Percentiles rank a stretch among this genome's conserved stretches.
Evolutionary conservation across 208 protist species (phyloP).

Genomic region (Crithidia mellificae): DNA sequence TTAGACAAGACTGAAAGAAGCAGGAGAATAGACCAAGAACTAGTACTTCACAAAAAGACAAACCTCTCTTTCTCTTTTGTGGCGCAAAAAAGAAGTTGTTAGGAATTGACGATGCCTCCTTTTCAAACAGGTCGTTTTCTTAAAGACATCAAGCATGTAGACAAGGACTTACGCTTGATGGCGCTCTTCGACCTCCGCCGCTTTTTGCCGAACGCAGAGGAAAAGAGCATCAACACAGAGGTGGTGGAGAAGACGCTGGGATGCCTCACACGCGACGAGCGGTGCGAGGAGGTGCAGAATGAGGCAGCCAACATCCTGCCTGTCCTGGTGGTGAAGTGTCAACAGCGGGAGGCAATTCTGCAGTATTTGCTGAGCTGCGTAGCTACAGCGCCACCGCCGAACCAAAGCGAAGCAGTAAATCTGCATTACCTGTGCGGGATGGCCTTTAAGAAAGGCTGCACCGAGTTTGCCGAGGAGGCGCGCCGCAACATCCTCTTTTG

Average conservation of each 20-base stretch:
- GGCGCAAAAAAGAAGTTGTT: no score
- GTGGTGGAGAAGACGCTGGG: constrained; percentile 39
- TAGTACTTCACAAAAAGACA: no score
- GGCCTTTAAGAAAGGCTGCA: constrained; percentile 46
- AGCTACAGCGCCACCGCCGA: constrained; percentile 13
- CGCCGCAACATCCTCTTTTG: constrained; percentile 41
- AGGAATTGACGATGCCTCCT: constrained; percentile 3
- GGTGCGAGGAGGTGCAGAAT: constrained; percentile 39
- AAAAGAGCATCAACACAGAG: constrained; percentile 10
- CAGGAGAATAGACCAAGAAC: no score
- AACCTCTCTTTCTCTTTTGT: no score
- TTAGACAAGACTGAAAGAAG: no score
- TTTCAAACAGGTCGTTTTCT: constrained; percentile 45
- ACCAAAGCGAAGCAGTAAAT: constrained; percentile 30
- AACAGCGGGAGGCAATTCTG: constrained; percentile 41
- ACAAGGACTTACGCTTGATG: constrained; percentile 72
- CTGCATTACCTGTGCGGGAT: constrained; percentile 46
- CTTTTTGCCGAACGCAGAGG: constrained; percentile 23
- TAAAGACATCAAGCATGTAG: constrained; percentile 56
- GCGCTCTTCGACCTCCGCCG: constrained; percentile 67
- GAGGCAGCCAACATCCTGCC: constrained; percentile 34
- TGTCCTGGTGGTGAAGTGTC: constrained; percentile 37
- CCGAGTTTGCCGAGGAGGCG: constrained; percentile 42
- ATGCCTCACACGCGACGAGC: constrained; percentile 49
- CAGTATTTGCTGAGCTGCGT: constrained; percentile 30